Conservation (phyloP, 495 filamentous ascomycete genomes). For the Aspergillus wentii region DNA sequence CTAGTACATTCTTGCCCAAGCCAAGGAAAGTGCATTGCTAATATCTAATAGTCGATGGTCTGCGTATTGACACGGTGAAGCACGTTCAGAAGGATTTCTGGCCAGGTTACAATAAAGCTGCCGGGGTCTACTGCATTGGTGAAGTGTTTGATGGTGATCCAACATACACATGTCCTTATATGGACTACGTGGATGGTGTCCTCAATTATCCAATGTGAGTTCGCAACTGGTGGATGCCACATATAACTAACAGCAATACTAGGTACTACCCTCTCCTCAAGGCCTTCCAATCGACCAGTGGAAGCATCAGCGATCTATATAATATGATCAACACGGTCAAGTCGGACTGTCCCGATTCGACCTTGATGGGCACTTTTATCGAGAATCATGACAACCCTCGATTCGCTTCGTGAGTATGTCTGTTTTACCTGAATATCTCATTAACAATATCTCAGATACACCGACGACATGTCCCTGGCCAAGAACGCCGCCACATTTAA, state of each 20-base stretch:
- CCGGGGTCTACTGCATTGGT: constrained; percentile 66
- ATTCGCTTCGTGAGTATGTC: constrained; percentile 47
- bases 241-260: not conserved
- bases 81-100: constrained; percentile 71
- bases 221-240: not conserved
- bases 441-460: constrained; percentile 35
- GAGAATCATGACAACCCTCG: constrained; percentile 78
- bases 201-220: constrained; percentile 57
- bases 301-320: constrained; percentile 55
- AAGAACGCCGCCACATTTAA: constrained; percentile 69
- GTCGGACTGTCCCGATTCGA: constrained; percentile 51
- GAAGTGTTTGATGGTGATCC: constrained; percentile 65
- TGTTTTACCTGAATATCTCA: not conserved
- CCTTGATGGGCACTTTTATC: constrained; percentile 65
- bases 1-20: constrained; percentile 27
- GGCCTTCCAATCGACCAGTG: constrained; percentile 56
- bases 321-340: constrained; percentile 55
- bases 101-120: constrained; percentile 55
- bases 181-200: constrained; percentile 53
- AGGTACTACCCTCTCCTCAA: constrained; percentile 53
- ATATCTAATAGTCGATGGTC: constrained; percentile 55
- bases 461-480: constrained; percentile 45
- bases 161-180: constrained; percentile 59
- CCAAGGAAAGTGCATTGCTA: not conserved
- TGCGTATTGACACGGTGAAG: constrained; percentile 71